Evolutionary conservation across 495 filamentous ascomycete genomes (phyloP).

Genomic region (Neurospora sp.): DNA sequence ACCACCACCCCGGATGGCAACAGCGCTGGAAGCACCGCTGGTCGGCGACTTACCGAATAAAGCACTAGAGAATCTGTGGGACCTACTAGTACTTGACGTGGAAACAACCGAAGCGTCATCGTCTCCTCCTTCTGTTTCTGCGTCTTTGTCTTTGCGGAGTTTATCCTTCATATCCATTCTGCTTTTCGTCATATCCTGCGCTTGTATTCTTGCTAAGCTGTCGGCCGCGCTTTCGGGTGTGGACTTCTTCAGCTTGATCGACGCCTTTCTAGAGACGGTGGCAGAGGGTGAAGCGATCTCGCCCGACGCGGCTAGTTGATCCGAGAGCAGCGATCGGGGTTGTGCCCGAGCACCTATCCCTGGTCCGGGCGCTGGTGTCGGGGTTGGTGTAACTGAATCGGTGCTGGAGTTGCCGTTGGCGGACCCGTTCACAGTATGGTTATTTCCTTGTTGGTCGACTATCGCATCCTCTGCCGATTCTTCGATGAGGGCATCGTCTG

Average conservation of each 20-base stretch:
- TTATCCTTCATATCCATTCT: neutral
- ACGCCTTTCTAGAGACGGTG: neutral
- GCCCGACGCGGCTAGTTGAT: neutral
- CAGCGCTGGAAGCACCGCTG: neutral
- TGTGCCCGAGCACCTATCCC: neutral
- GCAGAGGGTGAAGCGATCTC: neutral
- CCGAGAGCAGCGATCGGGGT: neutral
- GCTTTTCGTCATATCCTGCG: neutral
- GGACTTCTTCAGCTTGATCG: neutral
- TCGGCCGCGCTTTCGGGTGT: neutral
- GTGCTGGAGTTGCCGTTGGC: slow-evolving; percentile 13
- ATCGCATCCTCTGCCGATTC: slow-evolving; percentile 28
- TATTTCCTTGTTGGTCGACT: slow-evolving; percentile 4
- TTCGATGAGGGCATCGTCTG: slow-evolving; percentile 33
- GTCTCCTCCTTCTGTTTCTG: slow-evolving; percentile 7
- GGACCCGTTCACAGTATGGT: slow-evolving; percentile 7
- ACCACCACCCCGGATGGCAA: neutral
- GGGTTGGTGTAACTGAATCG: slow-evolving; percentile 7
- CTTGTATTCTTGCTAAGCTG: neutral
- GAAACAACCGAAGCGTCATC: slow-evolving; percentile 21
- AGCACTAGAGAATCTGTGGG: slow-evolving; percentile 11
- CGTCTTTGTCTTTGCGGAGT: neutral
- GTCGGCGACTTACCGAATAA: slow-evolving; percentile 7
- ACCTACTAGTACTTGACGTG: slow-evolving; percentile 16
- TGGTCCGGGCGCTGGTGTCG: neutral